Conservation (phyloP, 257 asterid genomes). For the Solanum lignicaule region DNA sequence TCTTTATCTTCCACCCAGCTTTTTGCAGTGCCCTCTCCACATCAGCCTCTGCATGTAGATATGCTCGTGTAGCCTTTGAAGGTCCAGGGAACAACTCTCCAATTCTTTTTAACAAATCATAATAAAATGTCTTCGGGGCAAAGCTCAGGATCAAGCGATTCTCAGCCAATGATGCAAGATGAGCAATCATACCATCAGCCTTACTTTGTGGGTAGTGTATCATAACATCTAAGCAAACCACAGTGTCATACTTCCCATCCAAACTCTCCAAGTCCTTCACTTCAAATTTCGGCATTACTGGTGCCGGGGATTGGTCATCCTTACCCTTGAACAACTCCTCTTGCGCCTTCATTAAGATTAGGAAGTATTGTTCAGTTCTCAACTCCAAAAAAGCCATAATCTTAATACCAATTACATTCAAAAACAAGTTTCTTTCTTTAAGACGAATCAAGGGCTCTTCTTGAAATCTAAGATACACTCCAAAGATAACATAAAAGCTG, state of each 20-base stretch:
- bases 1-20: conserved; percentile 81
- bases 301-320: conserved; percentile 32
- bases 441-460: neutral
- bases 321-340: conserved; percentile 51
- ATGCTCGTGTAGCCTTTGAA: conserved; percentile 91
- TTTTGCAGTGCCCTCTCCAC: conserved; percentile 70
- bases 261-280: conserved; percentile 87
- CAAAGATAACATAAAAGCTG: neutral
- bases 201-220: conserved; percentile 93
- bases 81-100: conserved; percentile 98
- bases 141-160: conserved; percentile 77
- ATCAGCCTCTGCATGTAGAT: conserved; percentile 86
- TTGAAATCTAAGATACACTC: neutral
- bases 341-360: conserved; percentile 37
- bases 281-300: conserved; percentile 63
- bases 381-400: neutral
- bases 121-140: conserved; percentile 84
- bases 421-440: neutral
- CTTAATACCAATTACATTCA: neutral
- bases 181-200: conserved; percentile 93
- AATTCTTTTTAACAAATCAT: conserved; percentile 66
- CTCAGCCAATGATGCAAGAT: conserved; percentile 86
- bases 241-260: conserved; percentile 75
- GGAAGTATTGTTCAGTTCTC: neutral
- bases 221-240: conserved; percentile 81